Evolutionary conservation across 148 eudicot genomes (phyloP), one percentile per base, ranked within the genome.

Genomic region (Polygonum maritimum): DNA sequence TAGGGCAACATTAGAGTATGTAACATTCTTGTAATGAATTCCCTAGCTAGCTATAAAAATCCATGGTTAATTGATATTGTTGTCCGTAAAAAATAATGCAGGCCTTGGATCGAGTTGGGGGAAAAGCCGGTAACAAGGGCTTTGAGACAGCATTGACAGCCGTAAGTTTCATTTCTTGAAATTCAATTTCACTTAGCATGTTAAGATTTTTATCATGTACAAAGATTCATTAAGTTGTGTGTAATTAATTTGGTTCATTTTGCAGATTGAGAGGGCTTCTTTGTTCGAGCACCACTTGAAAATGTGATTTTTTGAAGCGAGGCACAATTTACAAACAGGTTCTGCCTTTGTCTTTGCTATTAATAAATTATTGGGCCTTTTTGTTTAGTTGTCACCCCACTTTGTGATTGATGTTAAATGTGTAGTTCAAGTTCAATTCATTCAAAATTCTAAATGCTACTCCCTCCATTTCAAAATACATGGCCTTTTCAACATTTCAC

Each of bases 81-180:
- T n/a, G 57, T 51, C 57, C 65, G 22, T 22, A 76, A 45, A n/a
- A 36, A 38, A 19, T 40, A 73, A 78, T 76, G 77, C 98, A 95
- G 98, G 98, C 98, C 82, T 63, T 95, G 40, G 89, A 92, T 75
- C 87, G 98, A 81, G 96, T 91, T 81, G 98, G 97, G 78, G 98
- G 98, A 26, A 95, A 95, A 80, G 81, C 96, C n/a, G 98, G 98
- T 77, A 95, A 95, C 83, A 95, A 95, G 79, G 98, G 98, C 52
- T 80, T 96, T 21, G 97, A 95, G 84, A 87, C 98, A 78, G 98
- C 98, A 39, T 76, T 95, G 76, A 92, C 96, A 35, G 97, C 98
- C 73, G 98, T 95, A 89, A 90, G 92, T 54, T 54, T 54, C n/a
- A 44, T 7, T 44, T n/a, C n/a, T n/a, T n/a, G n/a, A n/a, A n/a